Evolutionary conservation across 352 stramenopile species (phyloP).

Genomic region (Pythium rhizo-oryzae): DNA sequence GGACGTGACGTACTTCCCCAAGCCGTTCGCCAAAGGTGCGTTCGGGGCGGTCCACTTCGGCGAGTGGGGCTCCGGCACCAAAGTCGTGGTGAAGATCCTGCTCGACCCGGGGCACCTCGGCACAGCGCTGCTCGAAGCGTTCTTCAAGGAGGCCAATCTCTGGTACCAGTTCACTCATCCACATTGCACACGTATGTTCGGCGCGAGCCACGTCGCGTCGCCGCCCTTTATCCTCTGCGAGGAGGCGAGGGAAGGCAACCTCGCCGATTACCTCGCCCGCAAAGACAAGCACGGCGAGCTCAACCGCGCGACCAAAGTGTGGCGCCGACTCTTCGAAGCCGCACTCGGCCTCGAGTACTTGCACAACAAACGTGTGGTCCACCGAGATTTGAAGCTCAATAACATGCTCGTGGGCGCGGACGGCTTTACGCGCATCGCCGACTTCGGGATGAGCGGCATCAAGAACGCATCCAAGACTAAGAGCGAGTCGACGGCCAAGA

Average conservation of each 20-base stretch:
- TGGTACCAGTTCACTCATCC: constrained; percentile 90
- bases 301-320: constrained; percentile 5
- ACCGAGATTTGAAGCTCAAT: constrained; percentile 71
- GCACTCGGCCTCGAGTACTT: constrained; percentile 41
- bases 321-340: constrained; percentile 37
- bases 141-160: constrained; percentile 28
- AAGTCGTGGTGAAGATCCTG: constrained; percentile 9
- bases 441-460: constrained; percentile 32
- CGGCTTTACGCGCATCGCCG: constrained; percentile 33
- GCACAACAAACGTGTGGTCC: constrained; percentile 37
- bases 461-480: constrained; percentile 2
- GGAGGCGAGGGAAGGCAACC: constrained; percentile 26
- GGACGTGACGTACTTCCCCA: neutral
- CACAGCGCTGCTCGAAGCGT: too few species aligned
- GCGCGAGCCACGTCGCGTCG: constrained; percentile 22
- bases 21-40: neutral
- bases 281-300: neutral
- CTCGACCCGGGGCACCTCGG: neutral
- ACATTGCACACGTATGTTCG: constrained; percentile 82
- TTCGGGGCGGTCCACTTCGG: constrained; percentile 1
- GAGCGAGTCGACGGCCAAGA: neutral
- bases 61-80: neutral
- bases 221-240: constrained; percentile 30
- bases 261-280: constrained; percentile 21
- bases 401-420: constrained; percentile 39